These are phyloP conservation scores for Coemansia sp. DNA, from an alignment of 192 early-diverging fungal species.

Conservation along the genomic window DNA sequence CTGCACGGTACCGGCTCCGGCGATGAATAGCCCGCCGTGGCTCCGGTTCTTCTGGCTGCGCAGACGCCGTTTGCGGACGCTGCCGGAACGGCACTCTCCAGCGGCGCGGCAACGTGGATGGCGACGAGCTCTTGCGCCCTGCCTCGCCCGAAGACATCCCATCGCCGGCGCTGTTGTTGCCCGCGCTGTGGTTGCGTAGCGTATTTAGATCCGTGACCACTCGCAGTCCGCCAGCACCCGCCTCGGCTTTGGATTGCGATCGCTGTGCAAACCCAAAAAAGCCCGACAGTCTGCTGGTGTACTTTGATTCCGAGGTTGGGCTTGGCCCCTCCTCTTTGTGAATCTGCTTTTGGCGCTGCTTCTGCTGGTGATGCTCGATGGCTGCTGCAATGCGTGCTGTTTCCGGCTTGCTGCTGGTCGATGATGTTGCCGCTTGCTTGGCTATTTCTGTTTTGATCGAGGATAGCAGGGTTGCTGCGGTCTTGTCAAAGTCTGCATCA, in stretches of 20 bases:
- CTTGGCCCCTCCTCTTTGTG: background rate
- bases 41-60: constrained; percentile 3
- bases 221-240: constrained; percentile 18
- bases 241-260: constrained; percentile 7
- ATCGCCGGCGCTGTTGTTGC: constrained; percentile 3
- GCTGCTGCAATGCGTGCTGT: constrained; percentile 39
- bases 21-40: constrained; percentile 11
- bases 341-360: constrained; percentile 25
- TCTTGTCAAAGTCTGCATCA: constrained; percentile 48
- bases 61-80: constrained; percentile 14
- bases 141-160: constrained; percentile 22
- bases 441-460: constrained; percentile 51
- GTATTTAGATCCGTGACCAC: constrained; percentile 33
- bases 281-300: constrained; percentile 40
- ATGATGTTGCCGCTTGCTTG: constrained; percentile 16
- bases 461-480: constrained; percentile 44
- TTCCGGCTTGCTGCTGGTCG: constrained; percentile 1
- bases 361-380: constrained; percentile 48
- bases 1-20: constrained; percentile 42
- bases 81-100: constrained; percentile 49
- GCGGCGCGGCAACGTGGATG: constrained; percentile 27
- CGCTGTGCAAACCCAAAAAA: constrained; percentile 50
- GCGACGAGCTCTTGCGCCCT: constrained; percentile 28
- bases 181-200: constrained; percentile 11
- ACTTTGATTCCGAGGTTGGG: constrained; percentile 4